phyloP scores from a whole-genome alignment of 208 protist genomes.

The Leishmania turanica region DNA sequence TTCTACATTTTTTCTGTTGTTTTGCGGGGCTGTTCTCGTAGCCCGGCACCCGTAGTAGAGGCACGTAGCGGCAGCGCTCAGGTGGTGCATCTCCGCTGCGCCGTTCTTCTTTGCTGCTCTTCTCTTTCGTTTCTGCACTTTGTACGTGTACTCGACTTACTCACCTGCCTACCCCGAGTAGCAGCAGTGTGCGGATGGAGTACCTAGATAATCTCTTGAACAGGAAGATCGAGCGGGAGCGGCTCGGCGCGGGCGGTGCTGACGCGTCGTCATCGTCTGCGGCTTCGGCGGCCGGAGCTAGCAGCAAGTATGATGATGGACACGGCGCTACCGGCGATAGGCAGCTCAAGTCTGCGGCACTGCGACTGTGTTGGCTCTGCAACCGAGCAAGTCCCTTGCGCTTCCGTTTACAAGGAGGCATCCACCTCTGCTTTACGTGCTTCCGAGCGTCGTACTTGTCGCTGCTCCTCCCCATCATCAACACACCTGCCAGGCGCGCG shows the following conservation, averaged over 20 bases:
- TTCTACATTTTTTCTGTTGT: neutral
- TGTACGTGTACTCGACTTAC: neutral
- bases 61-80: constrained; percentile 6
- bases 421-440: constrained; percentile 69
- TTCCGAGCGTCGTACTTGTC: constrained; percentile 58
- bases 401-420: constrained; percentile 46
- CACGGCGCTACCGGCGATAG: neutral
- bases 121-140: neutral
- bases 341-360: neutral
- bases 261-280: neutral
- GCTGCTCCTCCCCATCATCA: constrained; percentile 57
- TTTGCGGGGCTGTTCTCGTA: neutral
- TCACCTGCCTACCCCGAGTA: neutral
- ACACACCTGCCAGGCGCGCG: constrained; percentile 45
- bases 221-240: constrained; percentile 46
- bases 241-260: constrained; percentile 15
- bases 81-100: neutral
- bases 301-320: neutral
- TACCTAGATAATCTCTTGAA: constrained; percentile 30
- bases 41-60: neutral
- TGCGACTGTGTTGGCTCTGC: constrained; percentile 69
- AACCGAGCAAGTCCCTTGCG: constrained; percentile 30
- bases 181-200: constrained; percentile 26
- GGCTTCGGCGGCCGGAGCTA: neutral
- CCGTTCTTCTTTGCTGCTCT: neutral